Conservation (phyloP, 306 rosid species). For the Acacia melanoxylon region DNA sequence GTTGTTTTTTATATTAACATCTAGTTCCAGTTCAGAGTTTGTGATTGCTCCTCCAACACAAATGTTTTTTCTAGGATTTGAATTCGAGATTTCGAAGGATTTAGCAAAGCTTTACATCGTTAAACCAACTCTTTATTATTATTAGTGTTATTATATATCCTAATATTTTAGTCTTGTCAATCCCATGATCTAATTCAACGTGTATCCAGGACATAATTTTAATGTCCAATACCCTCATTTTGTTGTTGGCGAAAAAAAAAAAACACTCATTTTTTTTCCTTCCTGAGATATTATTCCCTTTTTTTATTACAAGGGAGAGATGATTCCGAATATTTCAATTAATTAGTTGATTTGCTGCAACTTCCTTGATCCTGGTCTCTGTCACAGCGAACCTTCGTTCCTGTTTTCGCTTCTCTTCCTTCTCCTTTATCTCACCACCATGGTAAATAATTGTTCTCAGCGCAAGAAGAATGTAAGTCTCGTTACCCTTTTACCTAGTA, state of each 20-base stretch:
- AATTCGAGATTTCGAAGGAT: too few relatives aligned
- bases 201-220: not conserved
- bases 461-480: constrained; percentile 37
- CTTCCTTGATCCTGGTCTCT: constrained; percentile 50
- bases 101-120: too few relatives aligned
- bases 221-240: not conserved
- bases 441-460: constrained; percentile 23
- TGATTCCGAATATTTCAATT: not conserved
- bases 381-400: constrained; percentile 41
- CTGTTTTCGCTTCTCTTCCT: constrained; percentile 70
- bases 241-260: not conserved
- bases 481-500: constrained; percentile 18
- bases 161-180: not conserved
- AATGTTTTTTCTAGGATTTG: too few relatives aligned
- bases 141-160: too few relatives aligned
- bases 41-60: too few relatives aligned
- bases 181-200: not conserved
- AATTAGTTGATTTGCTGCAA: too few relatives aligned
- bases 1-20: too few relatives aligned
- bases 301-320: not conserved
- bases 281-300: not conserved
- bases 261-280: not conserved
- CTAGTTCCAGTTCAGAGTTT: too few relatives aligned
- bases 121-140: too few relatives aligned
- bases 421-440: constrained; percentile 40